Evolutionary conservation across 2,329 filamentous ascomycete species (phyloP), one percentile per base, ranked within the genome.

Genomic region (Beauveria brongniartii): DNA sequence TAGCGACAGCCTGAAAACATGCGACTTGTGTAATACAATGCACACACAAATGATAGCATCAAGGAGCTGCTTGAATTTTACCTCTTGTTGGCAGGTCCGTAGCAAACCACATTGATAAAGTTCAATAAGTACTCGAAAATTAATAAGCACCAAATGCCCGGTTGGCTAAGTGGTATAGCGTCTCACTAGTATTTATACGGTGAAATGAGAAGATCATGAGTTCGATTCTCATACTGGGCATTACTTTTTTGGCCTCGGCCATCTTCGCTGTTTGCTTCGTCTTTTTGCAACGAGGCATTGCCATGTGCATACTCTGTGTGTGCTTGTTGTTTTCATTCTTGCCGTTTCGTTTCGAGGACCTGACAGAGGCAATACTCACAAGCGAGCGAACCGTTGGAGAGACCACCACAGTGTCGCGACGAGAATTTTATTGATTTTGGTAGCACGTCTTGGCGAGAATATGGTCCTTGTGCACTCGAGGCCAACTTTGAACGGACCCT

Each of bases 141-240:
- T 55, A 51, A 61, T 51, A 61, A 61, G 43, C 46, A 61, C 47
- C 14, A 43, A 24, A 44, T 41, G 40, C 46, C 30, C n/a, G 52
- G 61, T 62, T 55, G 62, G 44, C 51, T 46, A 55, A 54, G 41
- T 56, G 22, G 52, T 56, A 44, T 51, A 46, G n/a, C 34, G 55
- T 41, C 34, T 46, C 54, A 51, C 34, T 58, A 44, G 26, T 22
- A 47, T 4, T 8, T n/a, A 10, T 40, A 26, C 48, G 20, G n/a
- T 55, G 37, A 40, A 46, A 57, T 41, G 47, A 46, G 14, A 56
- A 60, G 46, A 61, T 61, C 59, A 56, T 55, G 52, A 52, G 59
- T 61, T 61, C 59, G 59, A 61, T 61, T 61, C 59, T 52, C 52
- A 55, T 56, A 61, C 52, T 55, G 52, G 59, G 59, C 59, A 56